Percentiles rank a stretch among this genome's conserved stretches.
Evolutionary conservation across 2,329 filamentous ascomycete species (phyloP).

Genomic region (Scedosporium minutisporum): DNA sequence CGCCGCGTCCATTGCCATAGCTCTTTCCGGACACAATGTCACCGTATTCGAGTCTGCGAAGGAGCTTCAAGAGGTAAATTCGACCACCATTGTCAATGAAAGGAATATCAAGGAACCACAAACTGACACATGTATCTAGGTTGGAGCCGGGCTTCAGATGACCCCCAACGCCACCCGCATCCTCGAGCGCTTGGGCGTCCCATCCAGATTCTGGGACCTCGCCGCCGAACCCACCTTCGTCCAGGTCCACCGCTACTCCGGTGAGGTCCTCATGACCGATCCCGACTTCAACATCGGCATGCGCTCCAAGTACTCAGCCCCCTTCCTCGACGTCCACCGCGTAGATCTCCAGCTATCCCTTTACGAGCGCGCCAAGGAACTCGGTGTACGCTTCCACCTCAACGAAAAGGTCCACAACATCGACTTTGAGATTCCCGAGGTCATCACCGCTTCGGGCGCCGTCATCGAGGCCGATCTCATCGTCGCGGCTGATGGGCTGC

Average conservation of each 20-base stretch:
- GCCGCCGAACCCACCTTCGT: constrained; percentile 34
- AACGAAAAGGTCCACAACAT: constrained; percentile 35
- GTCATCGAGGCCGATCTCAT: constrained; percentile 38
- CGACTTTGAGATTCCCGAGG: constrained; percentile 34
- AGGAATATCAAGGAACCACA: neutral
- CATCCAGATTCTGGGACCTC: constrained; percentile 28
- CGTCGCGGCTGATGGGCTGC: constrained; percentile 36
- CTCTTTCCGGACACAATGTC: constrained; percentile 13
- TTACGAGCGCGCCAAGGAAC: constrained; percentile 33
- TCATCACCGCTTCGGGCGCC: constrained; percentile 21
- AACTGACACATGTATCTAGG: constrained; percentile 9
- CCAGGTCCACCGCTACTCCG: constrained; percentile 43
- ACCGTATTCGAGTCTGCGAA: constrained; percentile 12
- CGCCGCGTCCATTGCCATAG: constrained; percentile 16
- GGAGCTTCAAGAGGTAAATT: constrained; percentile 10
- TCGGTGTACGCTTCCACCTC: constrained; percentile 42
- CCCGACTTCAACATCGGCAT: constrained; percentile 43
- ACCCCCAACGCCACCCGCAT: constrained; percentile 21
- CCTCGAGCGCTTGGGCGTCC: constrained; percentile 40
- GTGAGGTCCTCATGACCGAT: constrained; percentile 38
- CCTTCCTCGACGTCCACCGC: constrained; percentile 43
- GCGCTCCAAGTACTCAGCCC: constrained; percentile 42
- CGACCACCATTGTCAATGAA: neutral
- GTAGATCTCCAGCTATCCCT: constrained; percentile 22
- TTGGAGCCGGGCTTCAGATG: constrained; percentile 19